These are phyloP conservation scores for Trichoderma guizhouense DNA, from an alignment of 2,329 filamentous ascomycete genomes.

Conservation along the genomic window DNA sequence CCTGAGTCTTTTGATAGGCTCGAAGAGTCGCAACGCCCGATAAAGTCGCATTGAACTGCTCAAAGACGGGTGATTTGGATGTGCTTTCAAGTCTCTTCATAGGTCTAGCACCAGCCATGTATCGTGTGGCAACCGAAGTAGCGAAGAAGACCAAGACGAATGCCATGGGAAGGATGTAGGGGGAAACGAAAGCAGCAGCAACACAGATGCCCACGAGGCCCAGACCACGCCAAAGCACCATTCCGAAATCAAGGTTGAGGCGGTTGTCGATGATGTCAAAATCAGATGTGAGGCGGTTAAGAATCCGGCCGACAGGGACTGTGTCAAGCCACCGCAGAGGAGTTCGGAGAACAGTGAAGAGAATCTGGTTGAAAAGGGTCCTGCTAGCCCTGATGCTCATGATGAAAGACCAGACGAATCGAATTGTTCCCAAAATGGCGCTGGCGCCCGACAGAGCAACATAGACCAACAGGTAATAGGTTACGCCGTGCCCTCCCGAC, in stretches of 20 bases:
- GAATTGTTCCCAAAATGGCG: conserved; percentile 57
- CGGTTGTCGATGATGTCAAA: conserved; percentile 70
- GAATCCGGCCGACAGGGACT: conserved; percentile 69
- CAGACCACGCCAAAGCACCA: conserved; percentile 58
- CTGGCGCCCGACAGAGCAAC: conserved; percentile 55
- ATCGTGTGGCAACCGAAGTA: conserved; percentile 56
- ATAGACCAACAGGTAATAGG: conserved; percentile 68
- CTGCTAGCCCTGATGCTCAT: conserved; percentile 69
- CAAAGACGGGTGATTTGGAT: conserved; percentile 74
- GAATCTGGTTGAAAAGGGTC: conserved; percentile 63
- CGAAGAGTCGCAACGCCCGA: conserved; percentile 72
- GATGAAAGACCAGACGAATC: conserved; percentile 61
- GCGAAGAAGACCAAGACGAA: conserved; percentile 55
- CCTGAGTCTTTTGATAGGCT: conserved; percentile 65
- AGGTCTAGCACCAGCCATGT: conserved; percentile 68
- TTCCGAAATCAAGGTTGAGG: conserved; percentile 60
- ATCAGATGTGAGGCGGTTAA: conserved; percentile 76
- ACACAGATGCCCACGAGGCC: conserved; percentile 63
- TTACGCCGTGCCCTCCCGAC: conserved; percentile 39
- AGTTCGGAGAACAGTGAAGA: conserved; percentile 64
- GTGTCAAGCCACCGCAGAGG: conserved; percentile 80
- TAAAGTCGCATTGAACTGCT: conserved; percentile 72
- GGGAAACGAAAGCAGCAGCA: conserved; percentile 66
- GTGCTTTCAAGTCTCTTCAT: conserved; percentile 75
- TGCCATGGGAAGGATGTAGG: conserved; percentile 61